These are phyloP conservation scores for Moesziomyces globuligerus DNA, from an alignment of 1,284 basidiomycete genomes.

Conservation along the genomic window DNA sequence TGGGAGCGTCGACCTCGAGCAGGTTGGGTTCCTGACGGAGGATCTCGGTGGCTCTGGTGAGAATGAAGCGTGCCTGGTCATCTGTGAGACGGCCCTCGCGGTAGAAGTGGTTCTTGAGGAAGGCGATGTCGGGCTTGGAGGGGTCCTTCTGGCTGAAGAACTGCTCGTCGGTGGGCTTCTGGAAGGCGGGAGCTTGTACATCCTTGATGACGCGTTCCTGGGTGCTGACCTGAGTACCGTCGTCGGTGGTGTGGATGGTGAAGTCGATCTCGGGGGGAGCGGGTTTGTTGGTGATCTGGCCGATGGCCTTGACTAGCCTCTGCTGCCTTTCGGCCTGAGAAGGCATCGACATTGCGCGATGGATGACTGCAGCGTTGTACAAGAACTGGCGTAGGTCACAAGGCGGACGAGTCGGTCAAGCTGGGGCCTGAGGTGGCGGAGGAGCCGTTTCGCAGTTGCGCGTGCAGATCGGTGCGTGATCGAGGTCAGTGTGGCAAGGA, in stretches of 20 bases:
- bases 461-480: too few species aligned
- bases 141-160: conserved; percentile 72
- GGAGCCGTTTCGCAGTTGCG: too few species aligned
- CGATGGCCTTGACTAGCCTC: conserved; percentile 57
- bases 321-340: conserved; percentile 39
- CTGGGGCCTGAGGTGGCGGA: too few species aligned
- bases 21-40: conserved; percentile 86
- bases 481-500: too few species aligned
- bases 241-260: conserved; percentile 68
- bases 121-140: conserved; percentile 77
- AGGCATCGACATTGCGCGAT: conserved; percentile 18
- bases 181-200: conserved; percentile 77
- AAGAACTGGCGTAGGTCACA: too few species aligned
- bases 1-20: conserved; percentile 89
- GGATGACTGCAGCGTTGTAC: too few species aligned
- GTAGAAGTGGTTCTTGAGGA: conserved; percentile 99
- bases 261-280: conserved; percentile 67
- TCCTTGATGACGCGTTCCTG: conserved; percentile 69
- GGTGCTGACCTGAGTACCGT: conserved; percentile 68
- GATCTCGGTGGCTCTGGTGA: conserved; percentile 79
- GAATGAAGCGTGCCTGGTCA: conserved; percentile 87
- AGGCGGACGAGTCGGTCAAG: too few species aligned
- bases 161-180: conserved; percentile 87
- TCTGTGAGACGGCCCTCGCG: conserved; percentile 88
- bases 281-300: conserved; percentile 61